Evolutionary conservation across 768 basidiomycete species (phyloP), one percentile per base, ranked within the genome.

Genomic region (Mycena filopes): DNA sequence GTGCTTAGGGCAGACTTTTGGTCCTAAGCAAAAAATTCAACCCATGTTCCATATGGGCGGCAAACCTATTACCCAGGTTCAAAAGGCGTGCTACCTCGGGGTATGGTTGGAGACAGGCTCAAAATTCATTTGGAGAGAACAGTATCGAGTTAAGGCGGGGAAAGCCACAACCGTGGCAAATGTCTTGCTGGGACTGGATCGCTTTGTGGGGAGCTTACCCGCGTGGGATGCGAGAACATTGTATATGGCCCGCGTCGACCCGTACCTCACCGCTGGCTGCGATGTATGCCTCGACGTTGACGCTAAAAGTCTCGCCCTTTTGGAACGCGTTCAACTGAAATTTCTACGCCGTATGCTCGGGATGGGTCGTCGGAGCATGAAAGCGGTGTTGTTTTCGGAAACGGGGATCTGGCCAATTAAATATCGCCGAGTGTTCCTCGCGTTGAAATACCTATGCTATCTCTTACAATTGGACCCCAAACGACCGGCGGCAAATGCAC

Each of bases 361-460:
- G 8, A 11, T 47, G 5, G 46, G 46, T 7, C n/a, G 18, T 16
- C 21, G 46, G n/a, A 47, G 46, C 23, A 11, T 47, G 18, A 47
- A 6, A 47, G 46, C 21, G 16, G 23, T 47, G 9, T n/a, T 47
- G 18, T 47, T 47, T 25, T 47, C 46, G 7, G 46, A 47, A 23
- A 47, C 46, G 26, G 46, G 46, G 46, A 47, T 47, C 12, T 47
- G 46, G 46, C 46, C 46, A 23, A 47, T 47, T 16, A 23, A 47
- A 16, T 47, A 47, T 16, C 7, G 46, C 8, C 21, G 46, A 26
- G 46, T 47, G 9, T 16, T 23, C 21, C 16, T 47, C 4, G 46
- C 21, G 6, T 25, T 47, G 4, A 47, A 47, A 26, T 23, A 47
- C 23, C 23, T 47, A 12, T 47, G 46, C 16, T 47, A 47, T 25